Conservation (phyloP, 1,284 basidiomycete genomes). For the Austroboletus niveus region DNA sequence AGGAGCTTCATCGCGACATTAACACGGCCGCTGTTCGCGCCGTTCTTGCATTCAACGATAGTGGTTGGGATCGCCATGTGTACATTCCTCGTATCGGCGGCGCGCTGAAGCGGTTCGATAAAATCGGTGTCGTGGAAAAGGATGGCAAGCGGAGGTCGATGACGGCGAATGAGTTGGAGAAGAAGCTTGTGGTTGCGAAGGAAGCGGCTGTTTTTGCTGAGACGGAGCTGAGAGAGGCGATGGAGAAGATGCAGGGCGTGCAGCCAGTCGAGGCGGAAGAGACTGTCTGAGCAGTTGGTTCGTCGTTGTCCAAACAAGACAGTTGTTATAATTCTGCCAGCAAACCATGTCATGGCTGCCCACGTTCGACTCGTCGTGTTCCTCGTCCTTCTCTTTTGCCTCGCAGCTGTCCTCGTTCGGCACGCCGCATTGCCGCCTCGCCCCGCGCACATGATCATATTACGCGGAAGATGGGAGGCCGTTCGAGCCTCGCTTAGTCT, state of each 20-base stretch:
- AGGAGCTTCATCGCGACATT: constrained; percentile 82
- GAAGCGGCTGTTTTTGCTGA: constrained; percentile 70
- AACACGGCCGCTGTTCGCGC: constrained; percentile 81
- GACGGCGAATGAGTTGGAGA: constrained; percentile 69
- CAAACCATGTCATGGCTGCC: constrained; percentile 23
- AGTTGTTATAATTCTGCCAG: not conserved
- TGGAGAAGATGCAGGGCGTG: constrained; percentile 61
- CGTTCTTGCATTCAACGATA: constrained; percentile 77
- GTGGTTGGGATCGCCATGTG: constrained; percentile 72
- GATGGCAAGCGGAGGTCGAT: constrained; percentile 49
- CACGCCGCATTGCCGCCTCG: not conserved
- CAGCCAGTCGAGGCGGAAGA: constrained; percentile 46
- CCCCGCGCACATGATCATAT: constrained; percentile 1
- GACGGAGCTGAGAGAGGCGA: constrained; percentile 66
- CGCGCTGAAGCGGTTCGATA: constrained; percentile 66
- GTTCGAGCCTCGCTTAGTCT: constrained; percentile 30
- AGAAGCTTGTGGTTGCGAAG: constrained; percentile 64
- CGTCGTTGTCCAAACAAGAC: no score
- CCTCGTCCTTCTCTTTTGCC: constrained; percentile 19
- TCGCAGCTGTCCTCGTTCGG: constrained; percentile 14
- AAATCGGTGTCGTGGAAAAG: constrained; percentile 54
- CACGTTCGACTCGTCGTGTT: constrained; percentile 15
- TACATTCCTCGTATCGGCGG: constrained; percentile 65
- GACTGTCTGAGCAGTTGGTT: no score
- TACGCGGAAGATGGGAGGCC: constrained; percentile 31